phyloP scores from a whole-genome alignment of 2,329 filamentous ascomycete species.

The Trichophyton mentagrophytes region DNA sequence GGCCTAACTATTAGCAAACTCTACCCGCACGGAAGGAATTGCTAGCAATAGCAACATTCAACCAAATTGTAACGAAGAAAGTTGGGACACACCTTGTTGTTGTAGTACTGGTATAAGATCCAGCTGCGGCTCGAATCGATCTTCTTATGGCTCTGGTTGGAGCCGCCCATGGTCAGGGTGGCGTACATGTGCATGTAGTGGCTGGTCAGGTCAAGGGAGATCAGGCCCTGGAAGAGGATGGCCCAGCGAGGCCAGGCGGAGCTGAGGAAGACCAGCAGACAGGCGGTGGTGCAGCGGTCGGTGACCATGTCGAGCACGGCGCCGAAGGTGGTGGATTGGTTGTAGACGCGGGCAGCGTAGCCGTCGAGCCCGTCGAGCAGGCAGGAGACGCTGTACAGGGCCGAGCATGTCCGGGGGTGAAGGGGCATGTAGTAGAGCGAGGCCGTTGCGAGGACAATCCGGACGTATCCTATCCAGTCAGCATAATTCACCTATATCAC shows the following conservation, averaged over 20 bases:
- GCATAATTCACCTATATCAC: not conserved
- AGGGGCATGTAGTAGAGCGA: slow-evolving; percentile 99
- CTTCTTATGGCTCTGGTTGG: slow-evolving; percentile 76
- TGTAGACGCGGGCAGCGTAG: slow-evolving; percentile 71
- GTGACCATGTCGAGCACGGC: slow-evolving; percentile 99
- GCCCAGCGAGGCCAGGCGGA: slow-evolving; percentile 91
- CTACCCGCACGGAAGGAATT: not conserved
- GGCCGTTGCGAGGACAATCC: slow-evolving; percentile 69
- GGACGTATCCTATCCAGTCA: slow-evolving; percentile 50
- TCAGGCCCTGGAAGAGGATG: slow-evolving; percentile 85
- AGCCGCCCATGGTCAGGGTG: slow-evolving; percentile 74
- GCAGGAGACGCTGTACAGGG: slow-evolving; percentile 80
- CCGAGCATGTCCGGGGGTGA: slow-evolving; percentile 86
- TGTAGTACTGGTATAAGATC: slow-evolving; percentile 91
- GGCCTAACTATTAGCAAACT: slow-evolving; percentile 42
- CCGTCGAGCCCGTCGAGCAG: slow-evolving; percentile 92
- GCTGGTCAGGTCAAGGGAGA: slow-evolving; percentile 82
- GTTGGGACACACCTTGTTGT: slow-evolving; percentile 86
- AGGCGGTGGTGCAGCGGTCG: slow-evolving; percentile 91
- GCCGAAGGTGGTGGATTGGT: slow-evolving; percentile 90
- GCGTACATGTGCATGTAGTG: slow-evolving; percentile 99
- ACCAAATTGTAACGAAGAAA: no score
- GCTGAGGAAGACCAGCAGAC: slow-evolving; percentile 84
- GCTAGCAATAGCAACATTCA: not conserved
- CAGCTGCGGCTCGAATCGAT: slow-evolving; percentile 78